Conservation (phyloP, 2,329 filamentous ascomycete genomes). For the Cladophialophora carrionii region DNA sequence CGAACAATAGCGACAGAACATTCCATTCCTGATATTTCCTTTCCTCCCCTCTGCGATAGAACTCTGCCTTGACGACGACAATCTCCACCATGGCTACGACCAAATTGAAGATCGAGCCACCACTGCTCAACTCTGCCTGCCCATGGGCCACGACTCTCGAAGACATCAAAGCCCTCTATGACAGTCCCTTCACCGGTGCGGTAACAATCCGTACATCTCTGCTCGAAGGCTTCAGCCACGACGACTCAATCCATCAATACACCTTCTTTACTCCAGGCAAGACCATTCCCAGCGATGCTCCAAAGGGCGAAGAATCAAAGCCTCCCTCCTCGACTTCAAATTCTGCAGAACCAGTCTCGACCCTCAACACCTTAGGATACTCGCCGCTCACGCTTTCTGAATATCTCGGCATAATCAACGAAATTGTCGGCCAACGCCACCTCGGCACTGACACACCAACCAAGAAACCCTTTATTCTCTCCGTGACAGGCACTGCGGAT, state of each 20-base stretch:
- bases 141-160: conserved; percentile 72
- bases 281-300: conserved; percentile 23
- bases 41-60: neutral
- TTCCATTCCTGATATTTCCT: neutral
- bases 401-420: conserved; percentile 62
- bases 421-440: conserved; percentile 47
- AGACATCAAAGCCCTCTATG: conserved; percentile 65
- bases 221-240: conserved; percentile 64
- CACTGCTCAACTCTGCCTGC: conserved; percentile 73
- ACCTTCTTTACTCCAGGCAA: conserved; percentile 37
- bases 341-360: conserved; percentile 26
- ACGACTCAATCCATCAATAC: conserved; percentile 61
- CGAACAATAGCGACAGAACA: neutral
- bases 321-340: conserved; percentile 20
- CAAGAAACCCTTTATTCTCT: conserved; percentile 60
- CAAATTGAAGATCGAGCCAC: conserved; percentile 57
- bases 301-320: conserved; percentile 30
- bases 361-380: conserved; percentile 74
- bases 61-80: neutral
- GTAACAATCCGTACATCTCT: conserved; percentile 74
- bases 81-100: conserved; percentile 10
- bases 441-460: conserved; percentile 46
- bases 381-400: conserved; percentile 63
- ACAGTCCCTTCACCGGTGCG: conserved; percentile 67
- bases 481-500: conserved; percentile 66